These are phyloP conservation scores for Tilletia walkeri DNA, from an alignment of 1,284 basidiomycete genomes.

Conservation along the genomic window DNA sequence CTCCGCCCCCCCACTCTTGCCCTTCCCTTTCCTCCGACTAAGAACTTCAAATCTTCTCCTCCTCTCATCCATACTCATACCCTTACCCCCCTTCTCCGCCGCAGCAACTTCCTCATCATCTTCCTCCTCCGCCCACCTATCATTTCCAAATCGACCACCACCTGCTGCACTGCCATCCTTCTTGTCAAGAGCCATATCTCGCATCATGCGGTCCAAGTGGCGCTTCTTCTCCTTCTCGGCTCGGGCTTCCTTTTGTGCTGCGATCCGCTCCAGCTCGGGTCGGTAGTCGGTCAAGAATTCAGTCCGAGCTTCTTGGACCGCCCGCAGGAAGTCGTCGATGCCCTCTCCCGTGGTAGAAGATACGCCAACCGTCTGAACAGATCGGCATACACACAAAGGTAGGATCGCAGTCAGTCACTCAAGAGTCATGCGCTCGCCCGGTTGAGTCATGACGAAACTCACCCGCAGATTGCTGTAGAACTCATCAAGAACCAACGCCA, in stretches of 20 bases:
- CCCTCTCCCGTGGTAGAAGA: constrained; percentile 93
- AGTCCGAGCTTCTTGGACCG: constrained; percentile 78
- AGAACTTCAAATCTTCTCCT: constrained; percentile 16
- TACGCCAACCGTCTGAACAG: constrained; percentile 79
- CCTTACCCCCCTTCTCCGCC: constrained; percentile 2
- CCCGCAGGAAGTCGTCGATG: constrained; percentile 83
- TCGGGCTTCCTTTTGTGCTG: constrained; percentile 52
- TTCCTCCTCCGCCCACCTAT: constrained; percentile 28
- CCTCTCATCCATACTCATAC: constrained; percentile 10
- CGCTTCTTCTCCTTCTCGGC: constrained; percentile 65
- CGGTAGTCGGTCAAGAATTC: constrained; percentile 89
- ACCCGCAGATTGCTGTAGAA: constrained; percentile 97
- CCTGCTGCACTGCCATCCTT: constrained; percentile 18
- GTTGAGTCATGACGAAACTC: constrained; percentile 28
- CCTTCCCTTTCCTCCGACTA: background rate
- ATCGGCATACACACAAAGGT: too few species aligned
- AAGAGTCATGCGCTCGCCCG: too few species aligned
- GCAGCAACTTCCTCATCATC: constrained; percentile 20
- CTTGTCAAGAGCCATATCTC: constrained; percentile 67
- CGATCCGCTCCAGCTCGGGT: constrained; percentile 77
- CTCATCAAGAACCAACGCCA: constrained; percentile 96
- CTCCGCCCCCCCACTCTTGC: background rate
- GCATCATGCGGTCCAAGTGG: constrained; percentile 77
- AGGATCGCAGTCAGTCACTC: too few species aligned
- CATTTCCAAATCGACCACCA: constrained; percentile 50